A percentile compares a stretch with the other conserved stretches of the same genome.
These are phyloP conservation scores for Cinnamomum micranthum DNA, from an alignment of 164 flowering plant species.

Conservation along the genomic window DNA sequence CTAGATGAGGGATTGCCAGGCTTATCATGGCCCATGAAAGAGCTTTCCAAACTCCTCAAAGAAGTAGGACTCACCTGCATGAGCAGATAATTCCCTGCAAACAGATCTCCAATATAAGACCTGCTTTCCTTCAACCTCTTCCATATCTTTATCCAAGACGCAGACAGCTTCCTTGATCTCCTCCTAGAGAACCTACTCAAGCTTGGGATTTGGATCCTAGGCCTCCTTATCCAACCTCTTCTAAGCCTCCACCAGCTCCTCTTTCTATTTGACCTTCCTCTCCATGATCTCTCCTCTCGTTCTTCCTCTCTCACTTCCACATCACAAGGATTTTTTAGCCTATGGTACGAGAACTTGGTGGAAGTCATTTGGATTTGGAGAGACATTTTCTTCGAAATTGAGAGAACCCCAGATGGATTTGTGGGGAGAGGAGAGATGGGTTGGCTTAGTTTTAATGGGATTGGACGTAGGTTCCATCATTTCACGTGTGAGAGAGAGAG, in stretches of 20 bases:
- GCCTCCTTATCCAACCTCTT: conserved; percentile 10
- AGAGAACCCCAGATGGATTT: neutral
- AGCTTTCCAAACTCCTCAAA: conserved; percentile 1
- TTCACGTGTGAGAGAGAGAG: no score
- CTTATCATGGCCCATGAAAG: conserved; percentile 1
- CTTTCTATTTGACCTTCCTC: neutral
- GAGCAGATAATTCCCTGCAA: conserved; percentile 74
- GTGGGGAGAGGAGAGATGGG: neutral
- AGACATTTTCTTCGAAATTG: neutral
- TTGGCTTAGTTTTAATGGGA: neutral
- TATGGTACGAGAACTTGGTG: neutral
- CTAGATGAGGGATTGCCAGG: neutral
- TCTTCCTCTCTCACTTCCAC: neutral
- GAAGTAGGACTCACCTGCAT: conserved; percentile 40
- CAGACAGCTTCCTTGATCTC: conserved; percentile 21
- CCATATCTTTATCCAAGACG: conserved; percentile 29
- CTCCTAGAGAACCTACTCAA: conserved; percentile 31
- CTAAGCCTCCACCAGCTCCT: conserved; percentile 2
- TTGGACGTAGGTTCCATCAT: no score
- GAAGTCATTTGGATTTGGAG: neutral
- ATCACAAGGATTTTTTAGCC: neutral
- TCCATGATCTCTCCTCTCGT: conserved; percentile 1
- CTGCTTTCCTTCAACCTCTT: conserved; percentile 59
- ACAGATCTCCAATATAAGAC: conserved; percentile 58
- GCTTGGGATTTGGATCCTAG: conserved; percentile 16